Percentiles rank a stretch among this genome's conserved stretches.
These are phyloP conservation scores for Claviceps lovelessii DNA, from an alignment of 2,329 filamentous ascomycete species.

Conservation along the genomic window DNA sequence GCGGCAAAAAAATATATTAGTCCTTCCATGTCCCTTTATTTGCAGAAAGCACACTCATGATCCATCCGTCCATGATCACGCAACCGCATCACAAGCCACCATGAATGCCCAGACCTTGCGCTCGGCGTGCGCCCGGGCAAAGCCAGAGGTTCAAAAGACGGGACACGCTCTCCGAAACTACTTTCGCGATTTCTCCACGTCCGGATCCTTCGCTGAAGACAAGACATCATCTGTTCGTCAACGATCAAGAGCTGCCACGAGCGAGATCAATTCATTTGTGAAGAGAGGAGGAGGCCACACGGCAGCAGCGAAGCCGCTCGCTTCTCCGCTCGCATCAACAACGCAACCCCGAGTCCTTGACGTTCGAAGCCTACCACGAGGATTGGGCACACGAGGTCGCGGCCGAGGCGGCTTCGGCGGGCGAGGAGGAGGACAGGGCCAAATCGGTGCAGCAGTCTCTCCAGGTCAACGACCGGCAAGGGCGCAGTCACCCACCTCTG, in stretches of 20 bases:
- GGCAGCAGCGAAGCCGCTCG: background rate
- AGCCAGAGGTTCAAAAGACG: constrained; percentile 20
- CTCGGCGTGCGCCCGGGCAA: constrained; percentile 22
- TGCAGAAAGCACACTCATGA: background rate
- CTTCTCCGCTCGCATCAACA: background rate
- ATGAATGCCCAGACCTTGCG: constrained; percentile 26
- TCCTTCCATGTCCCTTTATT: background rate
- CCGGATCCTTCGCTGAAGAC: constrained; percentile 20
- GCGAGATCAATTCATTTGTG: constrained; percentile 19
- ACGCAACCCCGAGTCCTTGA: constrained; percentile 24
- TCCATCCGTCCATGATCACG: background rate
- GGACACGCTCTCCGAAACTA: constrained; percentile 18
- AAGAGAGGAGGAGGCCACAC: constrained; percentile 3
- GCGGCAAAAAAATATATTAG: constrained; percentile 1
- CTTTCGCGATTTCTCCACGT: constrained; percentile 20
- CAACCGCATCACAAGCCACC: constrained; percentile 10
- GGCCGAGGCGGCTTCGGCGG: constrained; percentile 15
- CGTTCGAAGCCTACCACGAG: constrained; percentile 23
- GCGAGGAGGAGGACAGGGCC: constrained; percentile 6
- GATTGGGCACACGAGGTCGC: constrained; percentile 13
- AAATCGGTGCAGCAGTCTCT: background rate
- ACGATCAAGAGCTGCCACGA: constrained; percentile 20
- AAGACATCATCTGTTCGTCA: constrained; percentile 12
- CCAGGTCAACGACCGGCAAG: background rate
- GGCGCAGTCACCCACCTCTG: constrained; percentile 2